Base-by-base conservation (phyloP, 176 grass and related monocot species). In the Aegilops tauschii region DNA sequence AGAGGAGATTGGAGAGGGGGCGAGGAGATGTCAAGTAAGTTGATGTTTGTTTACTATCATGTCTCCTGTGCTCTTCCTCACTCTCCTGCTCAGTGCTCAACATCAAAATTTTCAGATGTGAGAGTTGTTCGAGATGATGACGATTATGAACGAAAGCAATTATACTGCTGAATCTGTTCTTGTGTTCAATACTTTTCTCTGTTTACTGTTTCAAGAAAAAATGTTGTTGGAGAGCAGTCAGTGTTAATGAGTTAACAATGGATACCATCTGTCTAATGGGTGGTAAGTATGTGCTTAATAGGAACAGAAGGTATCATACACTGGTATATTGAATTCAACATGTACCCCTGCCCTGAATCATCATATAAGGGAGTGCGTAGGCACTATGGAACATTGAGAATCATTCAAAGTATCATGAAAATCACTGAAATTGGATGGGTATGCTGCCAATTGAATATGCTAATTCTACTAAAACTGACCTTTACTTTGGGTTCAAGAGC, bases 81-180 rank as follows among this genome's bases (percentile, higher is more conserved):
- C 50, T 76, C 82, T 47, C 81, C 85, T 74, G 69, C 69, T 77
- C 63, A 69, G 9, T 74, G 69, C 69, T 81, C 63, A 76, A 13
- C 81, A 88, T 88, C 37, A 28, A 81, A n/a, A 37, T 63, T 81
- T 87, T 88, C 82, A 91, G n/a, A 81, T 85, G 39, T 84, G 82
- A 76, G 37, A 39, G 69, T 65, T 69, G 29, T 69, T 81, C 2
- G 25, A 32, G 59, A 70, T 85, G 64, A 82, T 69, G 21, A 66
- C 58, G 23, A 71, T 63, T 85, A 65, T 85, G 35, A 82, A 75
- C 21, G 1, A 82, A 71, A 81, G 13, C 27, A 63, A 42, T 82
- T 64, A 82, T 88, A 88, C 52, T 72, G 49, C 70, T 30, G 47
- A 56, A 42, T 77, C 17, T 84, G 36, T 63, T 78, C 8, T 34